Percentiles rank a stretch among this genome's conserved stretches.
These are phyloP conservation scores for Piedraia hortae DNA, from an alignment of 2,329 filamentous ascomycete genomes.

Conservation along the genomic window DNA sequence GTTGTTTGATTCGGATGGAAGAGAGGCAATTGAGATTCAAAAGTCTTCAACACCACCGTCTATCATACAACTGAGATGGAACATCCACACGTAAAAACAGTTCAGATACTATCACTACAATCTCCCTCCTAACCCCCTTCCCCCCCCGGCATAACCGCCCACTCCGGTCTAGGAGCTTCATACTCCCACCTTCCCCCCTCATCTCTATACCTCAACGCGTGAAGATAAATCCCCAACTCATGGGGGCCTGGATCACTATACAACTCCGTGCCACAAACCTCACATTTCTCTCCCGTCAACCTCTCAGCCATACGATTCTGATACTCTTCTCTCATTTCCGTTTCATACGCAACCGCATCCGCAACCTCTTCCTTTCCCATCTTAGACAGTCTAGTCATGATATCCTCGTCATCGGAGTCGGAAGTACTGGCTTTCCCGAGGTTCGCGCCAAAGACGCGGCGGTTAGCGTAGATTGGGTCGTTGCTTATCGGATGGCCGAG, in stretches of 20 bases:
- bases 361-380: conserved; percentile 92
- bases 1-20: no score
- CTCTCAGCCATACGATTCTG: conserved; percentile 78
- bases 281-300: conserved; percentile 63
- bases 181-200: conserved; percentile 65
- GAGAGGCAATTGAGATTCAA: no score
- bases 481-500: conserved; percentile 88
- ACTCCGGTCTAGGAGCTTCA: conserved; percentile 53
- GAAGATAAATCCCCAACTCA: conserved; percentile 78
- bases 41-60: no score
- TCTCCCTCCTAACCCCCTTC: no score
- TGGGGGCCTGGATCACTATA: conserved; percentile 81
- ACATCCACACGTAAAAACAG: no score
- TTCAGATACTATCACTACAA: no score
- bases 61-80: no score
- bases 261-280: conserved; percentile 58
- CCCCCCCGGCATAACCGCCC: conserved; percentile 60
- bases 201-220: conserved; percentile 75
- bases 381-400: conserved; percentile 55
- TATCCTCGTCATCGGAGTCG: conserved; percentile 57
- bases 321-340: conserved; percentile 77
- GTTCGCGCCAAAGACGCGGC: conserved; percentile 61
- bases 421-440: conserved; percentile 42
- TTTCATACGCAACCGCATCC: conserved; percentile 74
- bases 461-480: conserved; percentile 92